Evolutionary conservation across 768 basidiomycete species (phyloP).

Genomic region (Trametes meyenii): DNA sequence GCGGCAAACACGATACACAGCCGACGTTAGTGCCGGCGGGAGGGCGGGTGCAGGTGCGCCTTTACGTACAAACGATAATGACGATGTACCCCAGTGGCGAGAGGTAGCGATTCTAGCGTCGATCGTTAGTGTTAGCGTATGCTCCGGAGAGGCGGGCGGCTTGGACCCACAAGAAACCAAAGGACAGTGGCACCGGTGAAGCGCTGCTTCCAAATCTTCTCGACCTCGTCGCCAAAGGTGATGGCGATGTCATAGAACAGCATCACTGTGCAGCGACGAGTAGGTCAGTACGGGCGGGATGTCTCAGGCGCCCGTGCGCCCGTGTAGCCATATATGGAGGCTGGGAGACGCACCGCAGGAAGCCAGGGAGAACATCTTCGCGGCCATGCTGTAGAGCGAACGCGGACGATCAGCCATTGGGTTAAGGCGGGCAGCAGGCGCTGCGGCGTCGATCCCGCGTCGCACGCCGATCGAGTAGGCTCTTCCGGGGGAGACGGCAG

Average conservation of each 20-base stretch:
- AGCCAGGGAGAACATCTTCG: conserved; percentile 28
- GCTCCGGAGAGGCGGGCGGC: neutral
- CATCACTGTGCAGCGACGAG: conserved; percentile 19
- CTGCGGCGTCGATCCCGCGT: conserved; percentile 6
- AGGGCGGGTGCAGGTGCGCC: neutral
- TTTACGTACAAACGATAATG: conserved; percentile 31
- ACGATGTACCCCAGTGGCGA: conserved; percentile 32
- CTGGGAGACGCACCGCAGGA: conserved; percentile 22
- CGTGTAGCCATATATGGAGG: neutral
- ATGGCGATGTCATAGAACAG: conserved; percentile 28
- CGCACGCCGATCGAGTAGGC: conserved; percentile 3
- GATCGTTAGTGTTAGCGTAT: conserved; percentile 1
- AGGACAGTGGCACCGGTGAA: conserved; percentile 30
- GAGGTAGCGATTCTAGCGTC: conserved; percentile 30
- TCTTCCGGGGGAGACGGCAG: neutral
- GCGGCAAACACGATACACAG: neutral
- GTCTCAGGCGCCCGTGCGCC: neutral
- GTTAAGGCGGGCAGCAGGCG: neutral
- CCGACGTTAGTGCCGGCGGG: neutral
- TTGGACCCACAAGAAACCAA: conserved; percentile 25
- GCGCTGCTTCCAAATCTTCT: conserved; percentile 30
- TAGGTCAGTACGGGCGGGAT: conserved; percentile 1
- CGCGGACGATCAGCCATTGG: conserved; percentile 6
- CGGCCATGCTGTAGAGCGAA: conserved; percentile 16
- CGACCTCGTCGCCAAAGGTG: conserved; percentile 28